Percentiles rank a stretch among this genome's conserved stretches.
Conservation (phyloP, 2,329 filamentous ascomycete genomes). For the Ophiobolus disseminans region DNA sequence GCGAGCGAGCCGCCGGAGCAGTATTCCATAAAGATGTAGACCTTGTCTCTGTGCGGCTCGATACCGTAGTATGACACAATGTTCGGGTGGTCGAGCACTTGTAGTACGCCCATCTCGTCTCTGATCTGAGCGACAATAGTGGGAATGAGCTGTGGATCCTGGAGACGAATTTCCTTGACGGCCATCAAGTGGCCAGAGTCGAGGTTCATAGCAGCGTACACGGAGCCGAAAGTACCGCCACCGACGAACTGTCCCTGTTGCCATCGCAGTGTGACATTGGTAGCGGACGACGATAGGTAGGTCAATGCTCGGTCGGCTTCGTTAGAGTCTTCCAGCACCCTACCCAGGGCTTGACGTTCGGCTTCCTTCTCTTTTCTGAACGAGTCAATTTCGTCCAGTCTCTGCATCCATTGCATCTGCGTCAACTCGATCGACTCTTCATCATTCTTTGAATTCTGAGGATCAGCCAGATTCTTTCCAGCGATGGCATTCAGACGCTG, state of each 20-base stretch:
- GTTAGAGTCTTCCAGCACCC: conserved; percentile 91
- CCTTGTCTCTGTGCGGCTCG: conserved; percentile 96
- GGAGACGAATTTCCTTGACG: conserved; percentile 96
- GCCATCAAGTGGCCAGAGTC: conserved; percentile 97
- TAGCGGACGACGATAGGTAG: conserved; percentile 90
- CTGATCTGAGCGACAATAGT: conserved; percentile 92
- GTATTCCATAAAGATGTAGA: conserved; percentile 99
- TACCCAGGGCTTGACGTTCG: conserved; percentile 85
- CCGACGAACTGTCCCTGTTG: conserved; percentile 99
- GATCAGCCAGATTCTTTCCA: conserved; percentile 78
- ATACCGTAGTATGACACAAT: conserved; percentile 98
- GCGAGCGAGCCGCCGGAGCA: conserved; percentile 94
- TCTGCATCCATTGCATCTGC: conserved; percentile 75
- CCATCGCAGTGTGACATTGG: conserved; percentile 95
- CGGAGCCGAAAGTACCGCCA: conserved; percentile 94
- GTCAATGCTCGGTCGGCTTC: conserved; percentile 95
- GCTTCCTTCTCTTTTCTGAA: conserved; percentile 78
- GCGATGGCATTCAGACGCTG: conserved; percentile 82
- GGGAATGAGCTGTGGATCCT: conserved; percentile 95
- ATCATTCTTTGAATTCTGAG: conserved; percentile 76
- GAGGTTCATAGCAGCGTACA: conserved; percentile 96
- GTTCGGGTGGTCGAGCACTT: conserved; percentile 95
- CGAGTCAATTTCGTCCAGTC: conserved; percentile 79
- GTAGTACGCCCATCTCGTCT: conserved; percentile 96
- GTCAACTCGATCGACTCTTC: conserved; percentile 82